Percentiles rank a stretch among this genome's conserved stretches.
Evolutionary conservation across 106 monocot genomes (phyloP).

Genomic region (Allium fistulosum): DNA sequence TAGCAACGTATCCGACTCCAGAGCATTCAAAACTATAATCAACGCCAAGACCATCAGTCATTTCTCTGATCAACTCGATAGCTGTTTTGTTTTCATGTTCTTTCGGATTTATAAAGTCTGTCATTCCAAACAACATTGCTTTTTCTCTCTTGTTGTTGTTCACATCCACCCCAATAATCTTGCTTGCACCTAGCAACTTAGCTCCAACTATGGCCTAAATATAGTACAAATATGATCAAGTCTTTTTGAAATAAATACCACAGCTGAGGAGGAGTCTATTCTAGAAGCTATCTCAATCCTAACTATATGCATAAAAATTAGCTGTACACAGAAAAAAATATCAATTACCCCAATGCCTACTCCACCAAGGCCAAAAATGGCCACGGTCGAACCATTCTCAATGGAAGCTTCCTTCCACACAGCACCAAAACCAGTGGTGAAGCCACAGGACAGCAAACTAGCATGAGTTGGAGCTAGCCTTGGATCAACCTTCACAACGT

Average conservation of each 20-base stretch:
- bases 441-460: constrained; percentile 84
- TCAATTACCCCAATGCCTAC: constrained; percentile 6
- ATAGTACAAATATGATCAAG: too few relatives aligned
- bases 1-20: not conserved
- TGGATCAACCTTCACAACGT: constrained; percentile 42
- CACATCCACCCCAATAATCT: constrained; percentile 5
- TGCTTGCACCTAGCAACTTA: constrained; percentile 10
- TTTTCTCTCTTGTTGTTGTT: constrained; percentile 1
- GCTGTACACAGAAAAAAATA: too few relatives aligned
- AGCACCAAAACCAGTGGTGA: constrained; percentile 54
- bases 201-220: constrained; percentile 2
- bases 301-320: too few relatives aligned
- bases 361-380: constrained; percentile 8
- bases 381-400: constrained; percentile 5
- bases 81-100: not conserved
- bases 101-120: constrained; percentile 7
- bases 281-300: too few relatives aligned
- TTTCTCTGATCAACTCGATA: not conserved
- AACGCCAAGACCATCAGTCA: constrained; percentile 1
- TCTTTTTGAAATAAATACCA: too few relatives aligned
- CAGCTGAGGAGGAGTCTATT: too few relatives aligned
- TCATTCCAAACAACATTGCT: constrained; percentile 5
- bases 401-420: constrained; percentile 9
- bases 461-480: constrained; percentile 43
- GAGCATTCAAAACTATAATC: constrained; percentile 9